A percentile compares a stretch with the other conserved stretches of the same genome.
These are phyloP conservation scores for Talaromyces sp. DNA, from an alignment of 2,329 filamentous ascomycete species.

Conservation along the genomic window DNA sequence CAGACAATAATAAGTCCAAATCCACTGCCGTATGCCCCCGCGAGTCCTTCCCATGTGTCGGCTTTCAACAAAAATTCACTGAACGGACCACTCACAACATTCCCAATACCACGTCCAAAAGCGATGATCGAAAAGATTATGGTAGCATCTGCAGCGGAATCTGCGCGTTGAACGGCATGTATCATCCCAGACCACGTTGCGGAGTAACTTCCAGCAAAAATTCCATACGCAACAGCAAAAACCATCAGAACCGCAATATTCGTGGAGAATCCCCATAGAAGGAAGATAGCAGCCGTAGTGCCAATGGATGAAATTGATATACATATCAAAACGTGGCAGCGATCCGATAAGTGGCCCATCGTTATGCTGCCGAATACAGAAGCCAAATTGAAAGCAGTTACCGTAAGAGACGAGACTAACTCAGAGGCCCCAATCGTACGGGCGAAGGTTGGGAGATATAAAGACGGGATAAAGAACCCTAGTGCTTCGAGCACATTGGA, in stretches of 20 bases:
- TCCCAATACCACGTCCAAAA: constrained; percentile 55
- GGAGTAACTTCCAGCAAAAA: constrained; percentile 50
- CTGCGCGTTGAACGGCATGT: constrained; percentile 42
- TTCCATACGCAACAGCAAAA: constrained; percentile 49
- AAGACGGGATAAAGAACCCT: constrained; percentile 41
- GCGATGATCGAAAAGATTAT: constrained; percentile 54
- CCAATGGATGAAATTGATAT: constrained; percentile 48
- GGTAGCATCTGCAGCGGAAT: constrained; percentile 45
- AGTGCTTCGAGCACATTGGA: constrained; percentile 43
- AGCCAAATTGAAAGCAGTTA: constrained; percentile 36
- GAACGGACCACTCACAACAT: constrained; percentile 54
- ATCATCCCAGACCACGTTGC: constrained; percentile 51
- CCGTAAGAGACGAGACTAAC: constrained; percentile 29
- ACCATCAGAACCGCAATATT: constrained; percentile 45
- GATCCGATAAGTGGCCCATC: constrained; percentile 45
- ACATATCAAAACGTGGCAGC: constrained; percentile 42
- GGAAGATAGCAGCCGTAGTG: constrained; percentile 44
- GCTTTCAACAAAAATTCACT: constrained; percentile 45
- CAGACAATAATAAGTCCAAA: constrained; percentile 34
- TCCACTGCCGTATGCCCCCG: constrained; percentile 29
- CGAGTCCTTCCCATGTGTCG: constrained; percentile 18
- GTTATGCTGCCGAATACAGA: constrained; percentile 38
- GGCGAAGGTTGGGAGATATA: constrained; percentile 45
- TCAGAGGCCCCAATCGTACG: constrained; percentile 26
- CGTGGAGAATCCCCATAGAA: constrained; percentile 52